phyloP scores from a whole-genome alignment of 441 rosid species.

The Gossypium gossypioides region DNA sequence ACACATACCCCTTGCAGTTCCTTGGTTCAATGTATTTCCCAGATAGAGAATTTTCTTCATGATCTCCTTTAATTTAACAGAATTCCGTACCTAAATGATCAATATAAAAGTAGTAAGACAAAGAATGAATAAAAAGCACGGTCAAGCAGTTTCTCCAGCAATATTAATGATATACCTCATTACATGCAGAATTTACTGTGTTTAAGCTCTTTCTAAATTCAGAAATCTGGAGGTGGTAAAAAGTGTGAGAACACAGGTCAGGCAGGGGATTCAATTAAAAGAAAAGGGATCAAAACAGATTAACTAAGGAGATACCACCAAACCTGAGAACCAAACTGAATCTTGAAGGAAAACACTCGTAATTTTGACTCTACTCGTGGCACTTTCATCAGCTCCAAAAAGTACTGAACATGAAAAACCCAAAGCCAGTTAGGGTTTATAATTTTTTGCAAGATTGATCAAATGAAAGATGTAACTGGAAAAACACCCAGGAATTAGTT shows the following conservation, averaged over 20 bases:
- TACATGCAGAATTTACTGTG: constrained; percentile 79
- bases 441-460: neutral
- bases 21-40: constrained; percentile 88
- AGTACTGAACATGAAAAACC: constrained; percentile 42
- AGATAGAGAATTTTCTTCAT: constrained; percentile 79
- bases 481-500: neutral
- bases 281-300: constrained; percentile 17
- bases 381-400: constrained; percentile 94
- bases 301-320: constrained; percentile 41
- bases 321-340: constrained; percentile 92
- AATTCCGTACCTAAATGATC: constrained; percentile 67
- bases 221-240: constrained; percentile 39
- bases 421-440: neutral
- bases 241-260: constrained; percentile 14
- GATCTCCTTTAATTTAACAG: constrained; percentile 74
- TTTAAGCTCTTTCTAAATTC: constrained; percentile 83
- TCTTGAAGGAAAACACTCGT: constrained; percentile 91
- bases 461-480: neutral
- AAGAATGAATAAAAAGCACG: constrained; percentile 11
- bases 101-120: constrained; percentile 14
- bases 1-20: constrained; percentile 87
- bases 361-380: constrained; percentile 96
- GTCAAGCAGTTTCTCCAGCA: constrained; percentile 11
- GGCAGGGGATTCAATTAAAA: neutral
- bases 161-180: constrained; percentile 50